Base-by-base conservation (phyloP, 768 basidiomycete genomes). In the Mycena leptocephala region DNA sequence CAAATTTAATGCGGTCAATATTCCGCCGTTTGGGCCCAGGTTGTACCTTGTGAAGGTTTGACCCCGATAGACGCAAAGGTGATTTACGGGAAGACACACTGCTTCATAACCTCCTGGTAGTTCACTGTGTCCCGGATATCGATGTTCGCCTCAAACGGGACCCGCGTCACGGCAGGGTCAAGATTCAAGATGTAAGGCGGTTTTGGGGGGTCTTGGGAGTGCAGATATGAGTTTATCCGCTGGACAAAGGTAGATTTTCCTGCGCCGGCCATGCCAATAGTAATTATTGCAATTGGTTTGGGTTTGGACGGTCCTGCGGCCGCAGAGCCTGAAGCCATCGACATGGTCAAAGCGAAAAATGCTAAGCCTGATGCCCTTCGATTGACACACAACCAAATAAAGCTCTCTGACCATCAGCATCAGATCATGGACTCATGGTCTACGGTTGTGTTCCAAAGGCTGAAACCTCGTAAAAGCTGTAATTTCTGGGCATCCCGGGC, bases 31-130 rank as follows among this genome's bases (percentile, higher is more conserved):
- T 1, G 98, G 98, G 5, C 98, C 98, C 71, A 99, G 89, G 84
- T 99, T 99, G 87, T 99, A 99, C 87, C 97, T 98, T 87, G 64
- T 48, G 33, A 76, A 71, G 76, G 46, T 78, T 61, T 68, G 73
- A 73, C 46, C 75, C 77, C 72, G 64, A 79, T 79, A 69, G 68
- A 75, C 76, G 66, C 59, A 74, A 37, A 41, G 24, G 48, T 33
- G 39, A 37, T 70, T 74, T 75, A 78, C 70, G 48, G 55, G 72
- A 66, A 78, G 71, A 93, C 94, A 89, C 89, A 98, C 97, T 99
- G 97, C 91, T 98, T 97, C 98, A 99, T 99, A 80, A 99, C 98
- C 85, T 99, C 95, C 78, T 95, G 92, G 85, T 99, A 99, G 83
- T 99, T 95, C 26, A 99, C 93, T 14, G 98, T 99, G 84, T 99